These are phyloP conservation scores for Suaeda aralocaspica DNA, from an alignment of 148 eudicot genomes.

Conservation along the genomic window DNA sequence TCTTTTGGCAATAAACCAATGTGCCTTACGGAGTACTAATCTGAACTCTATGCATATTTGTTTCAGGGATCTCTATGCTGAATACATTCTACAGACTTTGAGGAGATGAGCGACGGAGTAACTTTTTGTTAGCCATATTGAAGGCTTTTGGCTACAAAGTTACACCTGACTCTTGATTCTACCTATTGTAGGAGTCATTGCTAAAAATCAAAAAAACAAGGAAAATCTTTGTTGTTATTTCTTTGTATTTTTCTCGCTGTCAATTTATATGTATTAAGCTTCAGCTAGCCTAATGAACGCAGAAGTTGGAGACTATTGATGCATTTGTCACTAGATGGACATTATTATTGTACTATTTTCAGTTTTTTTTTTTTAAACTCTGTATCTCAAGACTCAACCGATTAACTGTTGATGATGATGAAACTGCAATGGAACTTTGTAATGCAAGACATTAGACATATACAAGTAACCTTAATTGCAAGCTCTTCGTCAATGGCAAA, in stretches of 20 bases:
- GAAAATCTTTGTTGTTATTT: not conserved
- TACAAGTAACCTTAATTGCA: too few relatives aligned
- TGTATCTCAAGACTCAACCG: too few relatives aligned
- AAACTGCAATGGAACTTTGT: too few relatives aligned
- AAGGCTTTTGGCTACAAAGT: not conserved
- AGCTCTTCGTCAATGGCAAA: too few relatives aligned
- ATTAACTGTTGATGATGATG: too few relatives aligned
- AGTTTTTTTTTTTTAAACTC: too few relatives aligned
- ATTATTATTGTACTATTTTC: too few relatives aligned
- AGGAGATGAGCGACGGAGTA: constrained; percentile 28
- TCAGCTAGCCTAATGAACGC: not conserved
- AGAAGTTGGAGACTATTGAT: not conserved
- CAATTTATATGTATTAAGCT: not conserved
- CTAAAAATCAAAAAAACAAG: not conserved
- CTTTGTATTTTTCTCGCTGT: not conserved
- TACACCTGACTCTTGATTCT: not conserved
- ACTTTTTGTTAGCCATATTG: not conserved
- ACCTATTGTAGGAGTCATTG: not conserved
- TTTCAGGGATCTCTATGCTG: constrained; percentile 64
- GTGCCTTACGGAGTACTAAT: not conserved
- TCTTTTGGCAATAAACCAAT: not conserved
- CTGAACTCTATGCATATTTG: not conserved
- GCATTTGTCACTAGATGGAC: too few relatives aligned
- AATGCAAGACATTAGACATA: too few relatives aligned
- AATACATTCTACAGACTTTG: constrained; percentile 53